Evolutionary conservation across 1,284 basidiomycete genomes (phyloP), one percentile per base, ranked within the genome.

Genomic region (Coriolopsis trogii): DNA sequence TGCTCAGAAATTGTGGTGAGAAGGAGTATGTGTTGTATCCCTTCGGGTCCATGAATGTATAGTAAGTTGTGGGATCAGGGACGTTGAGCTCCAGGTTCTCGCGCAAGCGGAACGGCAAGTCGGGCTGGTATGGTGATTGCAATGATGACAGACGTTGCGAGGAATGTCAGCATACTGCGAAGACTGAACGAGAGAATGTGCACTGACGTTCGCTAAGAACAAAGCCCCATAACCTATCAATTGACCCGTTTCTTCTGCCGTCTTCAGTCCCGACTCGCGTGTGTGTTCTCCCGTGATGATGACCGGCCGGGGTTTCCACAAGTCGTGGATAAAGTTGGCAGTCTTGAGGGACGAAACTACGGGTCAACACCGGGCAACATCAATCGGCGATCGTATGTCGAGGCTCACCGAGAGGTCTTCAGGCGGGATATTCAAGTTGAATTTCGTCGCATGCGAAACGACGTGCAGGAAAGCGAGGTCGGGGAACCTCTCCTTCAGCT

Each of bases 401-500:
- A 30, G 25, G 39, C 50, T 6, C 26, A 46, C 47, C 31, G 29
- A 29, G 16, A 33, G 40, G 25, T 28, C 56, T 28, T 29, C n/a
- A n/a, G n/a, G n/a, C 13, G 1, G 42, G 49, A 7, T 59, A 54
- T 4, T 23, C 62, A 25, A 55, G 52, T 51, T 55, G 63, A 13
- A n/a, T n/a, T n/a, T n/a, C n/a, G 26, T 31, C 1, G 68, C 62
- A n/a, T 70, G 62, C 0, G 70, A 67, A 58, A 79, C 76, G 31
- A 77, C 65, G 64, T 82, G 81, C n/a, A 86, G 55, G 61, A 84
- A 87, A 0, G 81, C 80, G 8, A 87, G 66, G 16, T 73, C 60
- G 18, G 80, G 76, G 56, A 71, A 70, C 3, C 66, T 56, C 33
- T 70, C 46, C 44, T 64, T 66, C n/a, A 81, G 60, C 15, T 70